These are phyloP conservation scores for Tuber brumale DNA, from an alignment of 495 filamentous ascomycete genomes.

Conservation along the genomic window DNA sequence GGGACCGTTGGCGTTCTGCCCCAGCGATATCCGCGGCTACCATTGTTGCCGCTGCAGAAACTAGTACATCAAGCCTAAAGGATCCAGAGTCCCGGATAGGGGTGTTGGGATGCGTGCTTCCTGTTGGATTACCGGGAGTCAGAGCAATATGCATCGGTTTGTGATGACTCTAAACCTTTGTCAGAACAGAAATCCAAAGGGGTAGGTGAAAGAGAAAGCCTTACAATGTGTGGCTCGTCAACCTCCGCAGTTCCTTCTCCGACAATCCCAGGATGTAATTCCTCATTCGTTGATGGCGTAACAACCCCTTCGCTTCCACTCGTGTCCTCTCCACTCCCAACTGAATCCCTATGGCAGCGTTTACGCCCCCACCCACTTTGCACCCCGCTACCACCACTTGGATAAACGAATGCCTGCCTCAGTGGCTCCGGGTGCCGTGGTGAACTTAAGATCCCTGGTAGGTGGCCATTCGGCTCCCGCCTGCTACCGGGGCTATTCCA, in stretches of 20 bases:
- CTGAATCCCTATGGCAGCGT: constrained; percentile 19
- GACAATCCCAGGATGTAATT: constrained; percentile 34
- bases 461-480: neutral
- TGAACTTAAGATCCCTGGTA: neutral
- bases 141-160: neutral
- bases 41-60: constrained; percentile 3
- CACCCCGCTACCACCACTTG: constrained; percentile 31
- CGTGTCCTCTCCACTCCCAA: constrained; percentile 36
- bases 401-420: neutral
- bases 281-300: constrained; percentile 36
- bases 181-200: constrained; percentile 9
- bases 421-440: neutral
- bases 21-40: neutral
- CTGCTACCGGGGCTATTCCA: neutral
- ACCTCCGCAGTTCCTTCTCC: constrained; percentile 38
- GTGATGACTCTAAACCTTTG: neutral
- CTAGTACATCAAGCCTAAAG: neutral
- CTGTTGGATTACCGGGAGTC: neutral
- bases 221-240: constrained; percentile 33
- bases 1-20: neutral
- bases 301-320: constrained; percentile 36
- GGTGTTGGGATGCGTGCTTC: neutral
- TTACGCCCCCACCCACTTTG: constrained; percentile 17
- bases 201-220: neutral
- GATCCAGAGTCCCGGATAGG: neutral